A percentile compares a stretch with the other conserved stretches of the same genome.
Conservation (phyloP, 208 protist species). For the Leishmania major region DNA sequence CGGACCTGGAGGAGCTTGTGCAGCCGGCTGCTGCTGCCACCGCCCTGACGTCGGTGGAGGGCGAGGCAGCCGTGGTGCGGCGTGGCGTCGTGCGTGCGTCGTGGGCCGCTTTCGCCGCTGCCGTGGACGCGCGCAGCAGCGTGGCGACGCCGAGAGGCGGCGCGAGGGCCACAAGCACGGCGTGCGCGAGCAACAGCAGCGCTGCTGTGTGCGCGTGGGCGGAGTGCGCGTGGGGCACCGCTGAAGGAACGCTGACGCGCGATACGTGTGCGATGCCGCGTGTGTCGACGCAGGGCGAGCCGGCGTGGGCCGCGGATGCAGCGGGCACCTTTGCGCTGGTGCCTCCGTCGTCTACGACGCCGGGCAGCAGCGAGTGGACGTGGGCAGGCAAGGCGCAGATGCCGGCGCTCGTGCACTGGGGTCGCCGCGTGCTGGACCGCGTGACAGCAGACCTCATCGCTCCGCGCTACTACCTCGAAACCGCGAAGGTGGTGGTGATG, state of each 20-base stretch:
- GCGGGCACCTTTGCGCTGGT: conserved; percentile 9
- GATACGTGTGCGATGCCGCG: conserved; percentile 4
- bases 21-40: background rate
- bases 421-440: conserved; percentile 16
- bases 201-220: conserved; percentile 10
- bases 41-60: background rate
- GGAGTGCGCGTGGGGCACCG: background rate
- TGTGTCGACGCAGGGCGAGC: conserved; percentile 11
- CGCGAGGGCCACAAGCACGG: background rate
- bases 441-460: conserved; percentile 15
- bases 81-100: background rate
- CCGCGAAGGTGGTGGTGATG: background rate
- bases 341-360: background rate
- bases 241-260: background rate
- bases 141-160: background rate
- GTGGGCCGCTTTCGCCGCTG: background rate
- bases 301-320: conserved; percentile 10
- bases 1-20: conserved; percentile 5
- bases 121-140: background rate
- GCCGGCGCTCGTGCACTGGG: conserved; percentile 8
- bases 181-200: conserved; percentile 3
- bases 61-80: background rate
- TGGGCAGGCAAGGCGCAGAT: conserved; percentile 13
- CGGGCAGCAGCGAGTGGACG: background rate
- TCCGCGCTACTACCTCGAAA: conserved; percentile 9